Evolutionary conservation across 2,329 filamentous ascomycete species (phyloP).

Genomic region (Stemphylium beticola): DNA sequence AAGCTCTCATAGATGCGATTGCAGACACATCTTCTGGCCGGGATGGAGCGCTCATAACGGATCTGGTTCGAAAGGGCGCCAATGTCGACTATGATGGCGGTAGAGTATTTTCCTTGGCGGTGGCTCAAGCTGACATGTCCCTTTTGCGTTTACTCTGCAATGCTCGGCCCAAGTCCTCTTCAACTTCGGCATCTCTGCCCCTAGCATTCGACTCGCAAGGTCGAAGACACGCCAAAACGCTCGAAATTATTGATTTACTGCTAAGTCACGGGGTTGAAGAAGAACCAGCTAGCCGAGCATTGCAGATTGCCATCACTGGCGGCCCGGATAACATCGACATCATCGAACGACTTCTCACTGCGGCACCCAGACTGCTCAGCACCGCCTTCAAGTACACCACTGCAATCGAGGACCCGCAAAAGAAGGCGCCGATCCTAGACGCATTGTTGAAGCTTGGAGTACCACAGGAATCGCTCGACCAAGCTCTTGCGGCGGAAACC

Average conservation of each 20-base stretch:
- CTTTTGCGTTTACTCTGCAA: conserved; percentile 37
- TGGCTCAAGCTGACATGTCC: conserved; percentile 35
- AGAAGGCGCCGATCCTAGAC: conserved; percentile 36
- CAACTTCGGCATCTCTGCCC: conserved; percentile 37
- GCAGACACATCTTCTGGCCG: conserved; percentile 32
- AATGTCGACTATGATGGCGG: conserved; percentile 33
- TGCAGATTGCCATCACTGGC: conserved; percentile 38
- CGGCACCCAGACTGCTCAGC: conserved; percentile 29
- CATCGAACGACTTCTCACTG: conserved; percentile 34
- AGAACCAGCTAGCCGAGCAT: conserved; percentile 24
- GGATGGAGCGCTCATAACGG: conserved; percentile 34
- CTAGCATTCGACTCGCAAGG: conserved; percentile 36
- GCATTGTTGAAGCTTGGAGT: conserved; percentile 35
- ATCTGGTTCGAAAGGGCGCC: conserved; percentile 33
- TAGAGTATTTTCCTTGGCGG: conserved; percentile 34
- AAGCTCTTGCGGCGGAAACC: conserved; percentile 36
- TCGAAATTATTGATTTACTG: conserved; percentile 38
- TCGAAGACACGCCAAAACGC: conserved; percentile 27
- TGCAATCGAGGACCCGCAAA: conserved; percentile 25
- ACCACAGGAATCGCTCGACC: conserved; percentile 37
- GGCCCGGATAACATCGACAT: conserved; percentile 42
- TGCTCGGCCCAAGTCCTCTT: conserved; percentile 22
- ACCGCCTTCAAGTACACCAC: conserved; percentile 37
- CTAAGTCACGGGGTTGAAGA: conserved; percentile 34
- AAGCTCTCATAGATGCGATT: conserved; percentile 38